Evolutionary conservation across 2,329 filamentous ascomycete species (phyloP).

Genomic region (Exophiala calicioides): DNA sequence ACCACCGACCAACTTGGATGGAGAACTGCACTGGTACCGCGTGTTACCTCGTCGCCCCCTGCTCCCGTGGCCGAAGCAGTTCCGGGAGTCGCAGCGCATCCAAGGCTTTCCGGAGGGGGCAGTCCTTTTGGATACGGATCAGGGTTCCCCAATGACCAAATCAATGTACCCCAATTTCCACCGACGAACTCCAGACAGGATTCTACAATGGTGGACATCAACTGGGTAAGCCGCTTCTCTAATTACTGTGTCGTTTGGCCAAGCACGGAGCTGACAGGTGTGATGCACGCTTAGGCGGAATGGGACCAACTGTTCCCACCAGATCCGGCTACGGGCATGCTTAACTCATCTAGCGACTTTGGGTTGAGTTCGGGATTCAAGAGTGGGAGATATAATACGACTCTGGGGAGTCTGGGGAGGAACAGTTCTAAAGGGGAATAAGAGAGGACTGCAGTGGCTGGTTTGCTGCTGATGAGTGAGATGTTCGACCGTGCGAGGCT

Average conservation of each 20-base stretch:
- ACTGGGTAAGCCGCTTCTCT: conserved; percentile 59
- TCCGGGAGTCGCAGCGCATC: conserved; percentile 18
- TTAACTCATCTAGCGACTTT: conserved; percentile 33
- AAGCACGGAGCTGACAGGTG: conserved; percentile 1
- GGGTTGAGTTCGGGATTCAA: too few relatives aligned
- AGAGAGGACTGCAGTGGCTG: too few relatives aligned
- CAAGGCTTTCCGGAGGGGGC: conserved; percentile 23
- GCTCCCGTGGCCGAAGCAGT: conserved; percentile 15
- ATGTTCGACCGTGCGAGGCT: background rate
- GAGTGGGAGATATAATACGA: too few relatives aligned
- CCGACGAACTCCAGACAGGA: conserved; percentile 27
- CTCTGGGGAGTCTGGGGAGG: too few relatives aligned
- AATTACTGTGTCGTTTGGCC: background rate
- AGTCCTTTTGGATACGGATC: conserved; percentile 20
- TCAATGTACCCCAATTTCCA: conserved; percentile 25
- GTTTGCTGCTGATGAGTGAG: conserved; percentile 11
- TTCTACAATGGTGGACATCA: conserved; percentile 56
- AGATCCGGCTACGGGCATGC: conserved; percentile 56
- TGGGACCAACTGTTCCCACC: conserved; percentile 41
- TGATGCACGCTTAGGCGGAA: conserved; percentile 35
- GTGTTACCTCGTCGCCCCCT: conserved; percentile 3
- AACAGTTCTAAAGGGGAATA: conserved; percentile 6
- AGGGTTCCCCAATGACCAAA: conserved; percentile 24
- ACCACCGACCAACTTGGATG: conserved; percentile 22
- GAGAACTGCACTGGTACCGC: conserved; percentile 15